These are phyloP conservation scores for Aspergillus ochraceoroseus DNA, from an alignment of 2,329 filamentous ascomycete genomes.

Conservation along the genomic window DNA sequence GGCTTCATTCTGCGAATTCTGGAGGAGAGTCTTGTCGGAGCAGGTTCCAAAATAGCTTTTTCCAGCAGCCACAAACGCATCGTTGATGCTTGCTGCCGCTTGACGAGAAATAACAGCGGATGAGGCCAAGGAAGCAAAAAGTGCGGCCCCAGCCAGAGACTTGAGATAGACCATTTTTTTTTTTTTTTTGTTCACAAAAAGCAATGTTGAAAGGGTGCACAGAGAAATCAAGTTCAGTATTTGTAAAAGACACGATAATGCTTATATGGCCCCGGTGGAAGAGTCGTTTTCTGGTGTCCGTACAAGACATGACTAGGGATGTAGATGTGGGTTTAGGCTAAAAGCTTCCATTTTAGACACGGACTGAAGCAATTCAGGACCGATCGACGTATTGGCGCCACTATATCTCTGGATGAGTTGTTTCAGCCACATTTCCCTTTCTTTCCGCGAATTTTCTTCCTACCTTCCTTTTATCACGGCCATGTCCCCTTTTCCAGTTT, in stretches of 20 bases:
- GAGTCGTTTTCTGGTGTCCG: too few relatives aligned
- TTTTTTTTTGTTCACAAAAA: background rate
- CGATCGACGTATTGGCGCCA: background rate
- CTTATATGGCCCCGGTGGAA: too few relatives aligned
- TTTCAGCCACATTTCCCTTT: too few relatives aligned
- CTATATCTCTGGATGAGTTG: background rate
- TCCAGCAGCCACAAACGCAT: slow-evolving; percentile 57
- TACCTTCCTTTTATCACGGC: too few relatives aligned
- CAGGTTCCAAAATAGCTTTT: slow-evolving; percentile 64
- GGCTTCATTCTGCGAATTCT: slow-evolving; percentile 59
- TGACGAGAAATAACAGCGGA: slow-evolving; percentile 11
- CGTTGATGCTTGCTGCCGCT: slow-evolving; percentile 45
- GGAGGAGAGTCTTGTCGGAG: slow-evolving; percentile 50
- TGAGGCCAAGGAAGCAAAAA: slow-evolving; percentile 10
- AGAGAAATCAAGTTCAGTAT: too few relatives aligned
- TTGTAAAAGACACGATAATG: too few relatives aligned
- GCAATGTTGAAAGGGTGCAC: background rate
- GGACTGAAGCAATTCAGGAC: slow-evolving; percentile 6
- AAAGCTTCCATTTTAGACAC: slow-evolving; percentile 2
- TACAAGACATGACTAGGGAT: background rate
- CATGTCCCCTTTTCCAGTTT: too few relatives aligned
- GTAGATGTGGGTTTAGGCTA: slow-evolving; percentile 7
- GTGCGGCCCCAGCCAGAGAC: slow-evolving; percentile 2
- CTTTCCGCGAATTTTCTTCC: too few relatives aligned
- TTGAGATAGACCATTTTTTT: slow-evolving; percentile 12